Evolutionary conservation across 1,284 basidiomycete species (phyloP).

Genomic region (Cryptococcus sp.): DNA sequence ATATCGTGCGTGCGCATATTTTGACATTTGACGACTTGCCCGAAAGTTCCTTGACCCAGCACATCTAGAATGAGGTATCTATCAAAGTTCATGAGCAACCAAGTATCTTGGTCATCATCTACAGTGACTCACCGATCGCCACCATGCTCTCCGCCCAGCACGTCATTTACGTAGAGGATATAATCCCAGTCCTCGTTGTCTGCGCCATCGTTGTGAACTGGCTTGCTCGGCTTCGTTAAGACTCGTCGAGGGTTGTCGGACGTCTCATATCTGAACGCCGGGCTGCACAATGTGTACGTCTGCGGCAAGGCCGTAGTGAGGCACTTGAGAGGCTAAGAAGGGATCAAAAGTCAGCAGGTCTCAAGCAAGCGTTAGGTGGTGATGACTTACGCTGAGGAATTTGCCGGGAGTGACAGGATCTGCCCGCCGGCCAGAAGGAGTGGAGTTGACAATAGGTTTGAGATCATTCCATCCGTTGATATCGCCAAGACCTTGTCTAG

Average conservation of each 20-base stretch:
- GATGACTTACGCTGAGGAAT: constrained; percentile 47
- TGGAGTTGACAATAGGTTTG: constrained; percentile 37
- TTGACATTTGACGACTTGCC: constrained; percentile 99
- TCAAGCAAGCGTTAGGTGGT: too few relatives aligned
- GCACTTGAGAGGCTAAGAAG: constrained; percentile 73
- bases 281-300: constrained; percentile 90
- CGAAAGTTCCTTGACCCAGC: constrained; percentile 96
- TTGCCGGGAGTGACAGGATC: constrained; percentile 47
- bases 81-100: constrained; percentile 10
- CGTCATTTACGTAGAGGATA: constrained; percentile 95
- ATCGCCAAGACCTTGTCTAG: constrained; percentile 41
- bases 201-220: constrained; percentile 87
- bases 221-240: constrained; percentile 92
- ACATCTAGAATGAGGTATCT: constrained; percentile 98
- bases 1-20: constrained; percentile 99
- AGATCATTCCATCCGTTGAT: constrained; percentile 43
- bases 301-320: constrained; percentile 82
- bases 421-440: constrained; percentile 43
- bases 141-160: constrained; percentile 79
- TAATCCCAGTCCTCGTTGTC: constrained; percentile 98
- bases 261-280: constrained; percentile 87
- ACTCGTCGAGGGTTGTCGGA: constrained; percentile 89
- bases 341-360: too few relatives aligned
- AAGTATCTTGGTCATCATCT: neutral
- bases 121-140: constrained; percentile 73